Evolutionary conservation across 208 protist genomes (phyloP).

Genomic region (Trichomonas gallinae): DNA sequence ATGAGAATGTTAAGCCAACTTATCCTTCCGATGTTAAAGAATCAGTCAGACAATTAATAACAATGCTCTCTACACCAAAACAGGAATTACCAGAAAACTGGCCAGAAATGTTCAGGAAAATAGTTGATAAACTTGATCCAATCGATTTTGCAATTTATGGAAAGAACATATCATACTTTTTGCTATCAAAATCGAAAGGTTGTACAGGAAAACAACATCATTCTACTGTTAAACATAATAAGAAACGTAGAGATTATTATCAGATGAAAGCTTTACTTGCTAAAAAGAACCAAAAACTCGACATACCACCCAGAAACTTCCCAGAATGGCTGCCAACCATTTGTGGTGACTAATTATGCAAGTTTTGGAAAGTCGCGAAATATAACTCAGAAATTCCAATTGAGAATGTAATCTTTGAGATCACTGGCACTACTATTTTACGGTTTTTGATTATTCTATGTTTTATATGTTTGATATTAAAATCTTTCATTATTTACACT

Average conservation of each 20-base stretch:
- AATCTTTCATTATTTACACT: no score
- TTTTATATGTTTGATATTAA: no score
- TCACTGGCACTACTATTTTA: no score
- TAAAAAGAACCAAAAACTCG: background rate
- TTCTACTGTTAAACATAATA: background rate
- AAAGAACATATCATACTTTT: background rate
- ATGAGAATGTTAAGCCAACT: background rate
- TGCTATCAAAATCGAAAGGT: background rate
- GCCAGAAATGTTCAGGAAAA: background rate
- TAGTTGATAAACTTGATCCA: background rate
- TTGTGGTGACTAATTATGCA: background rate
- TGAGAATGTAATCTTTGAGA: no score
- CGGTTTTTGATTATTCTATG: no score
- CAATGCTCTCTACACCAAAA: background rate
- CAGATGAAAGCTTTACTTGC: background rate
- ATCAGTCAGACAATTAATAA: background rate
- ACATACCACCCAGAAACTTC: background rate
- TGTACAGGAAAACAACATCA: background rate
- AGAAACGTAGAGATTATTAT: background rate
- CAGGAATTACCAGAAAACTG: background rate
- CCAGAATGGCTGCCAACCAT: background rate
- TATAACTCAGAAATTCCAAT: no score
- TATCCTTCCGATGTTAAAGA: background rate
- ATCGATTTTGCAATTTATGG: background rate
- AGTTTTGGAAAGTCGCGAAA: no score